phyloP scores from a whole-genome alignment of 805 yeast genomes.

The Jamesozyma lodderae region DNA sequence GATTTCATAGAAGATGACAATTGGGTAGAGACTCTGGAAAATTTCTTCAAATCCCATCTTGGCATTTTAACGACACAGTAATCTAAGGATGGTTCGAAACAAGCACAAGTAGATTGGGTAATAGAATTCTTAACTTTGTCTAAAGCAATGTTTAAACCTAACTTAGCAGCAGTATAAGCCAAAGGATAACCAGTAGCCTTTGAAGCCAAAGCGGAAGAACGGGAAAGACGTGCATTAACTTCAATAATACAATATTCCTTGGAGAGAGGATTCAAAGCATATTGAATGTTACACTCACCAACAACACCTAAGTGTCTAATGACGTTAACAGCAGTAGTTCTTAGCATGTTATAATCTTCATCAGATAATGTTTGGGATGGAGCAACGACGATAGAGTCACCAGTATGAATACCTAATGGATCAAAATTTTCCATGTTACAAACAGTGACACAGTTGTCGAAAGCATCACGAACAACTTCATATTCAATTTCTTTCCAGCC shows the following conservation, averaged over 20 bases:
- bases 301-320: conserved; percentile 97
- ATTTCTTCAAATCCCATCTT: conserved; percentile 96
- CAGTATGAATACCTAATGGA: conserved; percentile 97
- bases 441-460: conserved; percentile 95
- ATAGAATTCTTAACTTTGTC: conserved; percentile 89
- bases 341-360: conserved; percentile 94
- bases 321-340: conserved; percentile 95
- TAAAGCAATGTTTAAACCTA: conserved; percentile 86
- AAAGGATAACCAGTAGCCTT: conserved; percentile 98
- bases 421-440: conserved; percentile 99
- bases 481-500: conserved; percentile 99
- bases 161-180: conserved; percentile 95
- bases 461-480: conserved; percentile 96
- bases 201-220: conserved; percentile 98
- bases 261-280: conserved; percentile 87
- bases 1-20: conserved; percentile 94
- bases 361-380: conserved; percentile 96
- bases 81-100: conserved; percentile 96
- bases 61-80: conserved; percentile 97
- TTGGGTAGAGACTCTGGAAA: conserved; percentile 80
- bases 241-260: conserved; percentile 95
- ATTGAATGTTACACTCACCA: conserved; percentile 98
- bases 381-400: conserved; percentile 98
- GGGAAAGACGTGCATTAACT: conserved; percentile 93
- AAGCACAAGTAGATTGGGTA: conserved; percentile 87